Evolutionary conservation across 129 eudicot species (phyloP).

Genomic region (Scalesia atractyloides): DNA sequence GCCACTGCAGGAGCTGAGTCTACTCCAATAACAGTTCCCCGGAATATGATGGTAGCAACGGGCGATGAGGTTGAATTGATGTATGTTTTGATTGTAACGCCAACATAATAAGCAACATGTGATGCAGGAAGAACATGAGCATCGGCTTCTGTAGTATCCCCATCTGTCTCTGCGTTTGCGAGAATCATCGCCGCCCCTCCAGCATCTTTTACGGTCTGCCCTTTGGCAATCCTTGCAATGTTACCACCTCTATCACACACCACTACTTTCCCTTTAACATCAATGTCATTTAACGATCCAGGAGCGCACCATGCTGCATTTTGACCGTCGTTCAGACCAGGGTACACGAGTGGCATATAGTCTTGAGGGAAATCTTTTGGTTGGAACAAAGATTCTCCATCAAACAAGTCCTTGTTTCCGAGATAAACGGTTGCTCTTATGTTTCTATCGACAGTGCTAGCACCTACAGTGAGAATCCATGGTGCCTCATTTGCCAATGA

Average conservation of each 20-base stretch:
- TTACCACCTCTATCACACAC: slow-evolving; percentile 34
- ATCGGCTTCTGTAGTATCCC: slow-evolving; percentile 34
- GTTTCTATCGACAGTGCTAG: slow-evolving; percentile 39
- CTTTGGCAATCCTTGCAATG: slow-evolving; percentile 32
- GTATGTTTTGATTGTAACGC: slow-evolving; percentile 18
- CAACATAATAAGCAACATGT: slow-evolving; percentile 21
- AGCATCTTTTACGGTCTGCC: slow-evolving; percentile 35
- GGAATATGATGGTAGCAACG: slow-evolving; percentile 27
- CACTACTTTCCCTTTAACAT: slow-evolving; percentile 38
- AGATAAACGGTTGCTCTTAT: slow-evolving; percentile 36
- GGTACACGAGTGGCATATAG: slow-evolving; percentile 31
- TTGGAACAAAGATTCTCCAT: slow-evolving; percentile 40
- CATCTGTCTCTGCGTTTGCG: slow-evolving; percentile 13
- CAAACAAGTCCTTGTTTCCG: slow-evolving; percentile 27
- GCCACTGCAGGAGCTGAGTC: slow-evolving; percentile 34
- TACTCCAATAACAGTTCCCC: slow-evolving; percentile 39
- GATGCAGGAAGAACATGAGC: slow-evolving; percentile 44
- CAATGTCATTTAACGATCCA: slow-evolving; percentile 20
- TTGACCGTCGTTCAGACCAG: slow-evolving; percentile 26
- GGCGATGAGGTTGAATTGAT: slow-evolving; percentile 32
- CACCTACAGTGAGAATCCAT: slow-evolving; percentile 46
- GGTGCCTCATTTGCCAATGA: slow-evolving; percentile 42
- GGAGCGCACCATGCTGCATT: slow-evolving; percentile 28
- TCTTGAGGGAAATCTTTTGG: slow-evolving; percentile 30
- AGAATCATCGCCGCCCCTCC: slow-evolving; percentile 45